Base-by-base conservation (phyloP, 352 stramenopile genomes). In the Globisporangium perplexum region DNA sequence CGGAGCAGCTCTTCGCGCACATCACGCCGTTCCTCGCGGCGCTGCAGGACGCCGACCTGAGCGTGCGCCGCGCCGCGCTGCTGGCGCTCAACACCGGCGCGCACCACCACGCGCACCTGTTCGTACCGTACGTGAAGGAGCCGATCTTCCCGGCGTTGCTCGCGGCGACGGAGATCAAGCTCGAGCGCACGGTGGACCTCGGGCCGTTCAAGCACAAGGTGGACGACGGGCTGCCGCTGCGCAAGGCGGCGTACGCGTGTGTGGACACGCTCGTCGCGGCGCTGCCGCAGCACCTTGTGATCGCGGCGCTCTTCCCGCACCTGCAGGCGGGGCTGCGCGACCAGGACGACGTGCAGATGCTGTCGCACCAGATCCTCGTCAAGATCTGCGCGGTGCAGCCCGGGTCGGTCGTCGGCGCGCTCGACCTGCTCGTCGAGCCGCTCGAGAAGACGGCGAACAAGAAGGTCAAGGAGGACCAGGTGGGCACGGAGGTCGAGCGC, bases 201-300 rank as follows among this genome's bases (percentile, higher is more conserved):
- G 97, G 97, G 51, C 97, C 97, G 22, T 99, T 99, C 74, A 99
- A 98, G 65, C 96, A 99, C 67, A 98, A 96, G 57, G 96, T 99
- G 30, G 86, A 96, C 51, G 86, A 96, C 65, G 86, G 82, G 1
- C 66, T 96, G 15, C 77, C 83, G 46, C 65, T 96, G 46, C 86
- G 86, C 41, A 96, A 96, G 67, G 90, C 96, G 28, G 83, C 95
- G 10, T 96, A 99, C 47, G 90, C 93, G 24, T 98, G 96, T 63
- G 84, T 98, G 33, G 91, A 98, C 58, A 99, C 96, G 11, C 86
- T 98, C 42, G 71, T 99, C 11, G 94, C 98, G 53, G 90, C 89
- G 47, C 74, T 98, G 7, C 95, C 94, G 8, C 74, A 94, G 47
- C 88, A 90, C 54, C 60, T 99, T 36, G 94, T 98, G 44, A 85